Base-by-base conservation (phyloP, 176 grass and related monocot genomes). In the Aegilops bicornis region DNA sequence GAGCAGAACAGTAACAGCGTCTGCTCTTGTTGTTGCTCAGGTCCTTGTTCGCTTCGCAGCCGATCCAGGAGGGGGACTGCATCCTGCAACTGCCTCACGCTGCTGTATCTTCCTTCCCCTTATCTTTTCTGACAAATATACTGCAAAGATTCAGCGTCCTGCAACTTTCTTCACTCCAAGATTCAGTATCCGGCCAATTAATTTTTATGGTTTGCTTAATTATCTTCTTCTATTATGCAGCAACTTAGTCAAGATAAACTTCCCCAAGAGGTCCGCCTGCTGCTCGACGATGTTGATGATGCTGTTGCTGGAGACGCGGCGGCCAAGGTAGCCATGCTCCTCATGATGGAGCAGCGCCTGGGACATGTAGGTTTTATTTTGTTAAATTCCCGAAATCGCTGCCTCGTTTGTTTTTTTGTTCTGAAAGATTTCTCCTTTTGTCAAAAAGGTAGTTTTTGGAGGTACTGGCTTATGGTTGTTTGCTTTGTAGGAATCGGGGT, bases 301-400 rank as follows among this genome's bases (percentile, higher is more conserved):
- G 30, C 56, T 87, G 64, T 52, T 20, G 45, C 85, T 7, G 84
- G 22, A 17, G 79, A 83, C 73, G 59, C 85, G 33, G 64, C 85
- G 32, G 23, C 87, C 76, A 80, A 81, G 67, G 10, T 87, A 24
- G 89, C 73, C 7, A 36, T 83, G 74, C 84, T 94, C 79, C 87
- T 94, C 67, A 77, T 91, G 79, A 91, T 86, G 75, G 92, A 91
- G 85, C 67, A 87, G 70, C 52, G 87, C 54, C 13, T 82, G 32
- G 84, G 78, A 85, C 39, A 32, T 33, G 92, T 94, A 84, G 2
- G 70, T 40, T 5, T 42, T 15, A 3, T 36, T 17, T 67, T 29
- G 23, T 65, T 27, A 1, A 8, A 22, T 62, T n/a, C 9, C 59
- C n/a, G 0, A 0, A 7, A 0, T 1, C 54, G 3, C 6, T 2